Evolutionary conservation across 176 grass and related monocot species (phyloP), one percentile per base, ranked within the genome.

Genomic region (Rhynchospora breviuscula): DNA sequence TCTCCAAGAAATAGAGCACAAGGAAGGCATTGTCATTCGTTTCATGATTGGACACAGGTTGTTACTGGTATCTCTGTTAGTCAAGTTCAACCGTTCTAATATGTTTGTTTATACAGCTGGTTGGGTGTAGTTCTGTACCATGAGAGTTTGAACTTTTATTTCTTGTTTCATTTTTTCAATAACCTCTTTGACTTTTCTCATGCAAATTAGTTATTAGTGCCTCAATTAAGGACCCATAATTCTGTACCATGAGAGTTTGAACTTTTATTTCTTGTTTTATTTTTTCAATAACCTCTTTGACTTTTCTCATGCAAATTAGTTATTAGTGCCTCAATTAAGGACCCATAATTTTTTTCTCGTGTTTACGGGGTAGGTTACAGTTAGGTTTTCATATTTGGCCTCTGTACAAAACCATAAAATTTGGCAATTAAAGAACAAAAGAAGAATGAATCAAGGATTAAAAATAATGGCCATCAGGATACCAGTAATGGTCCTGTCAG

Each of bases 31-130:
- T 8, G 88, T 92, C 79, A 85, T 95, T 3, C 90, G 93, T 23
- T 95, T 95, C 93, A 87, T 90, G 49, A 92, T 92, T 75, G 93
- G 93, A n/a, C 93, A 90, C 84, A 95, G 93, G 90, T 89, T 84
- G 53, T 73, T 84, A 31, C 81, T 59, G 58, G 29, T 59, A 17
- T 23, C 21, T 40, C 6, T 75, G 17, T 67, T 79, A 12, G 64
- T 79, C 33, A 22, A 66, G 12, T 79, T 25, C 5, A 18, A 76
- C 22, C 46, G 23, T 75, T 26, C 46, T 33, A 35, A 67, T 67
- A 15, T 67, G 63, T 35, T 40, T 67, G 22, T 23, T 14, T 52
- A 52, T 8, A 52, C 11, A 52, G 49, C 49, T 52, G 49, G 49
- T 52, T 7, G 1, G 7, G 49, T 52, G 7, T 52, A 10, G 10